Conservation (phyloP, 805 yeast species). For the Yamadazyma olivae region DNA sequence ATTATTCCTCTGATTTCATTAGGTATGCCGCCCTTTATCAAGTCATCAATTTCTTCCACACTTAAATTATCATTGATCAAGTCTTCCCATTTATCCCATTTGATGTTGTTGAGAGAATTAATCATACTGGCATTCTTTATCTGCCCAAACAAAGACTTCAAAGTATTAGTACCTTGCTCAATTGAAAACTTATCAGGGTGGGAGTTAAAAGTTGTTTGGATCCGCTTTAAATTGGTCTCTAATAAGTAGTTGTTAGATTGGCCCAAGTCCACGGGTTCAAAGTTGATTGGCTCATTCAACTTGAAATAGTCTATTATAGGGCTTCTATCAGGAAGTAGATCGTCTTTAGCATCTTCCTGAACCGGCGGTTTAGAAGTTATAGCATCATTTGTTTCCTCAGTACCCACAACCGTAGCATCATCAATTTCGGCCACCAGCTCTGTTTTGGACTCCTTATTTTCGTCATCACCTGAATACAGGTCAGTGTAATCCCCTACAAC, state of each 20-base stretch:
- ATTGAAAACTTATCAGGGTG: slow-evolving; percentile 47
- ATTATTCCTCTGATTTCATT: slow-evolving; percentile 80
- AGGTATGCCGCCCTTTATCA: slow-evolving; percentile 79
- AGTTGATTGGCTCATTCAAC: slow-evolving; percentile 7
- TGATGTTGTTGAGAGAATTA: slow-evolving; percentile 32
- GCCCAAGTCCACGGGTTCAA: slow-evolving; percentile 7
- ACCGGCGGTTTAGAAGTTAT: neutral
- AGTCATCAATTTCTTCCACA: slow-evolving; percentile 62
- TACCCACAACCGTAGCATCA: too few species aligned
- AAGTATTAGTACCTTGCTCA: slow-evolving; percentile 34
- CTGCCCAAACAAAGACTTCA: slow-evolving; percentile 20
- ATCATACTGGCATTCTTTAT: slow-evolving; percentile 21
- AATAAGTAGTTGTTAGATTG: slow-evolving; percentile 44
- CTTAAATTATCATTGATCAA: slow-evolving; percentile 75
- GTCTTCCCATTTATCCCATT: slow-evolving; percentile 87
- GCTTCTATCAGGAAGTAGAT: slow-evolving; percentile 7
- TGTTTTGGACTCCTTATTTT: too few species aligned
- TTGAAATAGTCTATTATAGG: slow-evolving; percentile 9
- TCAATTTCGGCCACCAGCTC: neutral
- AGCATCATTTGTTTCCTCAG: too few species aligned
- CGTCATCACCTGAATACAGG: too few species aligned
- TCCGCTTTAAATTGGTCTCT: slow-evolving; percentile 55
- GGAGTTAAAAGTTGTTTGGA: slow-evolving; percentile 47
- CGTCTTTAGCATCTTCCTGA: too few species aligned
- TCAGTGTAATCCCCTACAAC: neutral